Evolutionary conservation across 305 asterid genomes (phyloP), one percentile per base, ranked within the genome.

Genomic region (Fraxinus albicans): DNA sequence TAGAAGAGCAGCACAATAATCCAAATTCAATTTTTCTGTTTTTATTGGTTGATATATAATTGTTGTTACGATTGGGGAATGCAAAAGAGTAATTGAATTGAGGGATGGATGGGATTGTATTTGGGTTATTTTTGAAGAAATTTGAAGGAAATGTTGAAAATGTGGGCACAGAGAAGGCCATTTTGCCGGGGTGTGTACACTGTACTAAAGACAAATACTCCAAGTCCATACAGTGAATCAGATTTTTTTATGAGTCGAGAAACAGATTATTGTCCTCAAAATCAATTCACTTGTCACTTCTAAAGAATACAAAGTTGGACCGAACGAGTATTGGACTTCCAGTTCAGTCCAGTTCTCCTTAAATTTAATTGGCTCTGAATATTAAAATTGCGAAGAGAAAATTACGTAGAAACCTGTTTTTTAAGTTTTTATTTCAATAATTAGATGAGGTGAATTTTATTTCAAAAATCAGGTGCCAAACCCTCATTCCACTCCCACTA

Each of bases 141-240:
- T 36, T 80, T 42, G 87, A 83, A 47, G 89, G 82, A 84, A 74
- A 76, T 13, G 88, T 75, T 73, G 89, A 84, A 27, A 89, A 84
- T 82, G 85, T 86, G 65, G 89, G 83, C 33, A 77, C 77, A 17
- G 90, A 82, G 81, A 86, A 83, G 13, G 89, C 88, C 92, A 91
- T 91, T 85, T 77, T 36, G 70, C 31, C 17, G 12, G 65, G 2
- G 83, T 63, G 7, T 73, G 10, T 70, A 15, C 33, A 60, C 70
- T 21, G 70, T 53, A 4, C 9, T 53, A 53, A 53, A 53, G 65
- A 53, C 65, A 53, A 47, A 47, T 47, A 47, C 58, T 47, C 58
- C 58, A 0, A 47, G 58, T 13, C 58, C 58, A 47, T 13, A 13
- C n/a, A 44, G 4, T 44, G 17, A 47, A 47, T 47, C 58, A 44